Evolutionary conservation across 2,329 filamentous ascomycete genomes (phyloP), one percentile per base, ranked within the genome.

Genomic region (Claviceps purpurea): DNA sequence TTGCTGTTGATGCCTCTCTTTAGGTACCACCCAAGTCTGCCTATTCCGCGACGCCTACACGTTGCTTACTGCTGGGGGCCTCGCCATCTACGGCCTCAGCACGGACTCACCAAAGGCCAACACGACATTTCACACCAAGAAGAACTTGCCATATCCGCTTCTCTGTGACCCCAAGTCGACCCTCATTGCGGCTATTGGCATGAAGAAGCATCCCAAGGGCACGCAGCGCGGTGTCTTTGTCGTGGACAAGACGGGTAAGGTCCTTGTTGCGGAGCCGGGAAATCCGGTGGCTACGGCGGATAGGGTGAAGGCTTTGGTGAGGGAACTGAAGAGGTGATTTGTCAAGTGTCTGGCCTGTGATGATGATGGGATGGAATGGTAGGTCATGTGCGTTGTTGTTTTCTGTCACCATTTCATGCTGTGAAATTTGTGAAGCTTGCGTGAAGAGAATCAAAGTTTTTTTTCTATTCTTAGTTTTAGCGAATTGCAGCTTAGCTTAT

Each of bases 21-120:
- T 56, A 95, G 90, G 91, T 76, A 97, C 89, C 52, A 93, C 77
- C 54, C 93, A 98, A 76, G 93, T 78, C 56, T 96, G 90, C 71
- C 75, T 91, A 59, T 97, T 98, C 78, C 85, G 93, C 63, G 90
- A 97, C 75, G 77, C 81, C 24, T 88, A 95, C 71, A 72, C 76
- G 47, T 73, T 83, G 49, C 77, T 97, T 51, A 91, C 85, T 11
- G 77, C 81, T 30, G 85, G 81, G 52, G 91, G 91, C 8, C 80
- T 95, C 55, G 77, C 83, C 64, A 89, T 98, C 70, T 97, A 88
- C 67, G 93, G 93, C 52, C 82, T 98, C 49, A 94, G 87, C 56
- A 80, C 80, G 60, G 93, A 97, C 72, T 86, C 83, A 47, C 82
- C 89, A 62, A 95, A 93, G 71, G 82, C 89, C 62, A 98, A 98